Conservation (phyloP, 345 rosid species). For the Orychophragmus violaceus region DNA sequence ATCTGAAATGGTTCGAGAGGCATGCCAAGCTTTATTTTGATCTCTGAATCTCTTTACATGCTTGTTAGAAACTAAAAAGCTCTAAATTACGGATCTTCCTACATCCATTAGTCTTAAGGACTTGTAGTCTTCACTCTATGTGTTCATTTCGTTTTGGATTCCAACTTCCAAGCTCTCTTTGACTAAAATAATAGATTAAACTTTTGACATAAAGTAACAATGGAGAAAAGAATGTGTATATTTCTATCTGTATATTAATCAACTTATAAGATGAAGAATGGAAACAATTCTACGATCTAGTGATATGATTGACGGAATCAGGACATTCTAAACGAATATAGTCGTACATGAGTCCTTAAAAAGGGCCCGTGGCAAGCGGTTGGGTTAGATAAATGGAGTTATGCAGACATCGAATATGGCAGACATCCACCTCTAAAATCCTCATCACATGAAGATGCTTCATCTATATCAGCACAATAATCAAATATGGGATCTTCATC, state of each 20-base stretch:
- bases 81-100: background rate
- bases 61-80: background rate
- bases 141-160: background rate
- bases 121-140: background rate
- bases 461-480: too few species aligned
- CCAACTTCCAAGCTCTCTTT: background rate
- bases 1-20: background rate
- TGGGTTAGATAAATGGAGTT: too few species aligned
- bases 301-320: conserved; percentile 18
- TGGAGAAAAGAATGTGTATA: too few species aligned
- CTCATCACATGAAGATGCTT: too few species aligned
- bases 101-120: background rate
- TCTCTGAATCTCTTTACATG: background rate
- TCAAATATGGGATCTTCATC: too few species aligned
- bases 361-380: too few species aligned
- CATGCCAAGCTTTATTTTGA: background rate
- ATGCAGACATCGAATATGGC: too few species aligned
- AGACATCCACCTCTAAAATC: too few species aligned
- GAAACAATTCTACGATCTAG: background rate
- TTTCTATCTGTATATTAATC: too few species aligned
- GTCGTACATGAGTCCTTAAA: too few species aligned
- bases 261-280: background rate
- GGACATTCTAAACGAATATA: conserved; percentile 68
- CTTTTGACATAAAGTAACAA: too few species aligned
- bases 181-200: background rate